phyloP scores from a whole-genome alignment of 2,329 filamentous ascomycete species.

The Corniculantispora saksenae region DNA sequence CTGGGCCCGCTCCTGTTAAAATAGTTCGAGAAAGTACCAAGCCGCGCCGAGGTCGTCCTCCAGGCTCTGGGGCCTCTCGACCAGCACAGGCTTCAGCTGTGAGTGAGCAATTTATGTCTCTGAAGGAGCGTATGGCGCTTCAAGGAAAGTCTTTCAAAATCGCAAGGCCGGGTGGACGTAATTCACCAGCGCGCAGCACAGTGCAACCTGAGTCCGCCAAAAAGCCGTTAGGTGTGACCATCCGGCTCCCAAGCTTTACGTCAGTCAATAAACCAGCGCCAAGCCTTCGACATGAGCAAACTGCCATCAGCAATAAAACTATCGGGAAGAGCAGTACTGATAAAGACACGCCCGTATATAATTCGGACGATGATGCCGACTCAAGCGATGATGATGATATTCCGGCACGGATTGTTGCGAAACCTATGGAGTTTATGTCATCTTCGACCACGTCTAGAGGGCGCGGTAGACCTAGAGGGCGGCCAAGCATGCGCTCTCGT shows the following conservation, averaged over 20 bases:
- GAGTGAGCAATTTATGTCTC: slow-evolving; percentile 48
- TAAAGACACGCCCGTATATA: background rate
- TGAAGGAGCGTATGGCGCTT: slow-evolving; percentile 58
- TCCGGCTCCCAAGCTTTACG: slow-evolving; percentile 14
- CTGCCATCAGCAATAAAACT: background rate
- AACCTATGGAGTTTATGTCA: background rate
- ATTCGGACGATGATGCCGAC: background rate
- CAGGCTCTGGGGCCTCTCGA: slow-evolving; percentile 22
- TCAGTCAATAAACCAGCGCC: background rate
- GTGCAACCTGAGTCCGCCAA: background rate
- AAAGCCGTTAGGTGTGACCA: background rate
- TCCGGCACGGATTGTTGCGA: slow-evolving; percentile 16
- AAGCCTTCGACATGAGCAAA: background rate
- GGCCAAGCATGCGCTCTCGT: slow-evolving; percentile 13
- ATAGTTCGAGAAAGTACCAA: background rate
- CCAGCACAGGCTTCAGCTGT: slow-evolving; percentile 18
- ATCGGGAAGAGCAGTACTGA: background rate
- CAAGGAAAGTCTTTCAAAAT: slow-evolving; percentile 57
- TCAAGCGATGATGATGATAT: slow-evolving; percentile 25
- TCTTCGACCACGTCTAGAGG: slow-evolving; percentile 15
- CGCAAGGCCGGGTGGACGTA: slow-evolving; percentile 34
- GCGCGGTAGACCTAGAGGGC: slow-evolving; percentile 28
- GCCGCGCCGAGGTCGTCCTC: slow-evolving; percentile 28
- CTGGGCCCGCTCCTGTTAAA: background rate
- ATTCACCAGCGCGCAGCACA: background rate